phyloP scores from a whole-genome alignment of 2,329 filamentous ascomycete species.

The Xenosphaeropsis pyriputrescens region DNA sequence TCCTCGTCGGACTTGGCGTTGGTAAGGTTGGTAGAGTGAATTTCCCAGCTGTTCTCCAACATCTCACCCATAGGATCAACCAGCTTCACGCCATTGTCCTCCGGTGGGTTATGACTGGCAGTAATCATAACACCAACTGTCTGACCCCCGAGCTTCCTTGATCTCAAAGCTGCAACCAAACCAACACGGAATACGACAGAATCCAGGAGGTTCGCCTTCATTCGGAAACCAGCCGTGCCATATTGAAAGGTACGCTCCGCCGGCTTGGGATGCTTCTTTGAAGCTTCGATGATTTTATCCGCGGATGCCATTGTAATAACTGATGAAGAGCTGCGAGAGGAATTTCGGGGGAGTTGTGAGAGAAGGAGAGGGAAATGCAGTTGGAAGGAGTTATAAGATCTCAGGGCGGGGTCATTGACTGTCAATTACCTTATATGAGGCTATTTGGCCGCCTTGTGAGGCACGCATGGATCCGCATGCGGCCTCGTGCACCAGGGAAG shows the following conservation, averaged over 20 bases:
- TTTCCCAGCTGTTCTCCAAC: constrained; percentile 92
- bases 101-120: constrained; percentile 79
- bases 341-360: too few relatives aligned
- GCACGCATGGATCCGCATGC: too few relatives aligned
- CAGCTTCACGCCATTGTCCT: constrained; percentile 88
- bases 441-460: too few relatives aligned
- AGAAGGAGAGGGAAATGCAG: too few relatives aligned
- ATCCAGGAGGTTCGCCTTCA: constrained; percentile 68
- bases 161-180: constrained; percentile 75
- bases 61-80: constrained; percentile 97
- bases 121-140: constrained; percentile 96
- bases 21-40: constrained; percentile 74
- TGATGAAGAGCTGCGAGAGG: too few relatives aligned
- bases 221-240: constrained; percentile 54
- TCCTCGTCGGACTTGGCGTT: constrained; percentile 67
- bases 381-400: too few relatives aligned
- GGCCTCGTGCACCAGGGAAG: too few relatives aligned
- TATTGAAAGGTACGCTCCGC: constrained; percentile 43
- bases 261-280: constrained; percentile 43
- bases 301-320: constrained; percentile 23
- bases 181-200: constrained; percentile 89
- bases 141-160: constrained; percentile 77
- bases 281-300: constrained; percentile 40
- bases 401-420: too few relatives aligned
- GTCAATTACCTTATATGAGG: too few relatives aligned